Base-by-base conservation (phyloP, 176 grass and related monocot genomes). In the Eleusine coracana region DNA sequence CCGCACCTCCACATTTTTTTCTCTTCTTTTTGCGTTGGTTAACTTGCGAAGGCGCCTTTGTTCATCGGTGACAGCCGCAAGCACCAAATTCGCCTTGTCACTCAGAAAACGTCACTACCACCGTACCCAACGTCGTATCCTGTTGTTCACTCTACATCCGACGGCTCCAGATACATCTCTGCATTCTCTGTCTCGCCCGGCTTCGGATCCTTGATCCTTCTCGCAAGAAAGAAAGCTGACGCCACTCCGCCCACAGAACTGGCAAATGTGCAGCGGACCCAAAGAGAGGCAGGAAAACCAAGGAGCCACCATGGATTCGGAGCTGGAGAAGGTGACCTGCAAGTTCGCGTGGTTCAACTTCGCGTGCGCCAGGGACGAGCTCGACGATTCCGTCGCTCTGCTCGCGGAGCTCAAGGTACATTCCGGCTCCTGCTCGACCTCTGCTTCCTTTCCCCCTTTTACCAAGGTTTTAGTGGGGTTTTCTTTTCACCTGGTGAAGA, bases 1-100 rank as follows among this genome's bases (percentile, higher is more conserved):
- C 92, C 90, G 96, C 92, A 94, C 90, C 92, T 97, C 92, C 92
- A 94, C 6, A n/a, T 58, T 7, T 21, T 58, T 58, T 58, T n/a
- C 2, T 5, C 5, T 58, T 58, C n/a, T 58, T 4, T 1, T 0
- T 54, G 17, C 4, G 18, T 16, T 54, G 15, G 51, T 50, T 3
- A 54, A 54, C 6, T 56, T 18, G 6, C 18, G 50, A 5, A 51
- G 15, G 12, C 44, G 44, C 11, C 2, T 51, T 51, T 4, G 1
- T 4, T 15, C 12, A 10, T 51, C 49, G 49, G 13, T 51, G 49
- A 51, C 49, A 16, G 49, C 13, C 49, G 16, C 44, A 4, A 70
- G 0, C 1, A 58, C 5, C 4, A 3, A 61, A n/a, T 11, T 61
- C 58, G 58, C 7, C n/a, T 61, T 61, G 8, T 3, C 2, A 11